phyloP scores from a whole-genome alignment of 2,329 filamentous ascomycete species.

The Phialophora chinensis region DNA sequence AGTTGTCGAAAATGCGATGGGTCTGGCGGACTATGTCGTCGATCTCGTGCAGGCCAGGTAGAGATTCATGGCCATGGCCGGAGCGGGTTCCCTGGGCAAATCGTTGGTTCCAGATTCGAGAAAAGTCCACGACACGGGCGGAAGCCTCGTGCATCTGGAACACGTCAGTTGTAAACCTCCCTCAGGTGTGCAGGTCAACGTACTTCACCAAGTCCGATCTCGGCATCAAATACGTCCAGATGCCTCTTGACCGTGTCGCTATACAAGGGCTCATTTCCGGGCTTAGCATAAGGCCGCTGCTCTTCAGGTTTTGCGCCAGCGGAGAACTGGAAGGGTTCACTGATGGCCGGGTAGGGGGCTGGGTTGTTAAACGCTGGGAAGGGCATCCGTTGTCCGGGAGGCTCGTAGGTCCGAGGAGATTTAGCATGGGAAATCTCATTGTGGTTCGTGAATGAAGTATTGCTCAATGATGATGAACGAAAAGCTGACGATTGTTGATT shows the following conservation, averaged over 20 bases:
- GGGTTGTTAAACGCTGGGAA: constrained; percentile 16
- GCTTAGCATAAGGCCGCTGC: constrained; percentile 15
- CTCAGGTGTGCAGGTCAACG: constrained; percentile 31
- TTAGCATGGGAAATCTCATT: constrained; percentile 20
- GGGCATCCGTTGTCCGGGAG: constrained; percentile 15
- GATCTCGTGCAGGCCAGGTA: constrained; percentile 53
- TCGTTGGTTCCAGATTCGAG: constrained; percentile 50
- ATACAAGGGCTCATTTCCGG: constrained; percentile 43
- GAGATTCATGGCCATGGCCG: constrained; percentile 49
- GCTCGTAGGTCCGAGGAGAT: constrained; percentile 29
- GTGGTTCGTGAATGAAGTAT: constrained; percentile 31
- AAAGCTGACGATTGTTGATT: constrained; percentile 47
- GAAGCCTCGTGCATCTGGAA: constrained; percentile 53
- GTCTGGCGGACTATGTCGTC: constrained; percentile 55
- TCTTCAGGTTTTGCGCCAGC: constrained; percentile 29
- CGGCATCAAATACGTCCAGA: constrained; percentile 67
- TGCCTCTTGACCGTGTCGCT: constrained; percentile 65
- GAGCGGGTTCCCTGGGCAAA: constrained; percentile 54
- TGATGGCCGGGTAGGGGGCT: constrained; percentile 11
- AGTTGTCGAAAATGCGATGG: constrained; percentile 53
- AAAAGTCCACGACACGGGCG: constrained; percentile 53
- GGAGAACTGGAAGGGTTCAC: constrained; percentile 33
- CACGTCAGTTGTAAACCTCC: constrained; percentile 12
- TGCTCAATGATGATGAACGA: constrained; percentile 40
- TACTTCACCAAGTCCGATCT: constrained; percentile 56